Conservation (phyloP, 1,139 yeast species). For the Lodderomyces oxycetoniae region DNA sequence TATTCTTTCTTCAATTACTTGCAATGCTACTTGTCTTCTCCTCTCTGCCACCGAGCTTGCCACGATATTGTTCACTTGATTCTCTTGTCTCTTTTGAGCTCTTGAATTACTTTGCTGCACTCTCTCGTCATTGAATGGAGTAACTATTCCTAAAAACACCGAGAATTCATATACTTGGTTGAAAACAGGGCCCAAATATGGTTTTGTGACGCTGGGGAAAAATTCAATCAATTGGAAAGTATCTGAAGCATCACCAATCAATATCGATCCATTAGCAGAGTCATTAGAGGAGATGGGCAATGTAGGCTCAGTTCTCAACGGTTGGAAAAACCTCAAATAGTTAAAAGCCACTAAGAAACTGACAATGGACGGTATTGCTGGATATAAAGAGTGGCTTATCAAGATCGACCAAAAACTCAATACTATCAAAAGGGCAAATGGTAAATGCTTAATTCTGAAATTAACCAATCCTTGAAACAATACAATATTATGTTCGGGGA, state of each 20-base stretch:
- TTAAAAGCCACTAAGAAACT: conserved; percentile 70
- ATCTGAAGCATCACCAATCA: conserved; percentile 85
- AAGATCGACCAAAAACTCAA: conserved; percentile 45
- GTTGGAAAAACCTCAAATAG: conserved; percentile 73
- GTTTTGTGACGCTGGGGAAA: conserved; percentile 60
- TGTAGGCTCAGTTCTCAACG: conserved; percentile 34
- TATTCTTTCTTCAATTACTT: conserved; percentile 74
- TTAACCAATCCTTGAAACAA: conserved; percentile 60
- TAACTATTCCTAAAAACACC: conserved; percentile 53
- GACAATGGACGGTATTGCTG: conserved; percentile 60
- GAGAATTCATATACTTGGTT: conserved; percentile 48
- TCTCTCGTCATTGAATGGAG: conserved; percentile 66
- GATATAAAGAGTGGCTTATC: conserved; percentile 38
- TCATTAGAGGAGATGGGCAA: conserved; percentile 34
- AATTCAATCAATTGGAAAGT: conserved; percentile 80
- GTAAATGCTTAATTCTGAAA: conserved; percentile 69
- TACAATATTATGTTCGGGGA: conserved; percentile 81
- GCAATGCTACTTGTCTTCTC: conserved; percentile 79
- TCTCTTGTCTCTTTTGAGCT: conserved; percentile 55
- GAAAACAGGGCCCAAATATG: conserved; percentile 51
- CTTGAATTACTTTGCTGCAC: conserved; percentile 70
- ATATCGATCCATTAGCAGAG: conserved; percentile 22
- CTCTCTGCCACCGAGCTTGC: conserved; percentile 73
- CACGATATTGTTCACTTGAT: conserved; percentile 34
- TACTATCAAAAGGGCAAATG: conserved; percentile 51